Base-by-base conservation (phyloP, 192 early-diverging fungal genomes). In the Kappamyces sp. region DNA sequence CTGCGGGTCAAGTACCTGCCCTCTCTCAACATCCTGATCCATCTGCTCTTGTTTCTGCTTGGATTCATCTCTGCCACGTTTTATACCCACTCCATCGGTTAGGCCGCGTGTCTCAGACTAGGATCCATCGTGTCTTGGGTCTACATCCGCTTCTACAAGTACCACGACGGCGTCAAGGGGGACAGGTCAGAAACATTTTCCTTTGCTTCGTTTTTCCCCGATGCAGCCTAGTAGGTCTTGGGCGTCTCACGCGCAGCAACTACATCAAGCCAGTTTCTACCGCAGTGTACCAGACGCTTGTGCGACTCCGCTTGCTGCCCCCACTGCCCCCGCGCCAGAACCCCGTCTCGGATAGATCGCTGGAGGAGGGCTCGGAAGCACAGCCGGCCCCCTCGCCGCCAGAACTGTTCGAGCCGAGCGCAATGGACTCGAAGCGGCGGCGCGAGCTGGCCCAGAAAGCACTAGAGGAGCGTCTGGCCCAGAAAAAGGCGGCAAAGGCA, bases 111-210 rank as follows among this genome's bases (percentile, higher is more conserved):
- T 22, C 22, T 22, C 22, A 22, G 22, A 22, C 22, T 22, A 22
- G 22, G 22, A 22, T 80, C 85, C 12, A 47, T 86, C 5, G 77
- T 81, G 39, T 69, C 86, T 1, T 97, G 93, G 86, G 58, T 89
- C 0, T 94, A 92, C 63, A 77, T 88, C 45, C 79, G 92, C 12
- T 94, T 93, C 75, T 92, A 85, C 71, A 88, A 86, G 53, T 58
- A 73, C 31, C 79, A 91, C 48, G 88, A 90, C 60, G 81, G 86
- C 9, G 75, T 90, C 12, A 70, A 70, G 39, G 94, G 94, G 45
- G 94, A 95, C 62, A 81, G 88, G 29, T 88, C 87, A 65, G 92
- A 94, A 42, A 84, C 90, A 1, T 97, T 97, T 81, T 85, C 86
- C 0, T 87, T 97, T 55, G 79, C 74, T 1, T 89, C 88, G 14